Evolutionary conservation across 2,329 filamentous ascomycete genomes (phyloP).

Genomic region (Tolypocladium ovalisporum): DNA sequence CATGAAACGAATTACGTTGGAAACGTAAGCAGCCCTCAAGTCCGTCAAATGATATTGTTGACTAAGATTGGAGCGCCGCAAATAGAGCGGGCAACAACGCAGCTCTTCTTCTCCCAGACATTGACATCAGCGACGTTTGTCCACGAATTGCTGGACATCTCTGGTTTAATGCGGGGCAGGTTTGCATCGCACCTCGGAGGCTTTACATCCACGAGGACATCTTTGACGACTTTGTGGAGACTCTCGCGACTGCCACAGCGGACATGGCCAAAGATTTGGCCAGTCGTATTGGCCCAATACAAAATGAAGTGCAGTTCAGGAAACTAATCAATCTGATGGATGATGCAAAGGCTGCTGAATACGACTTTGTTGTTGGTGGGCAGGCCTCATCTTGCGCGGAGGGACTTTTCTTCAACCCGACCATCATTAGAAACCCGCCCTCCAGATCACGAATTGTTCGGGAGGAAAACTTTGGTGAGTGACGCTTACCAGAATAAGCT

Average conservation of each 20-base stretch:
- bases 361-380: neutral
- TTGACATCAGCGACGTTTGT: neutral
- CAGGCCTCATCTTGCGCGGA: conserved; percentile 6
- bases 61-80: neutral
- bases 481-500: conserved; percentile 36
- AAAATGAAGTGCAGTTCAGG: conserved; percentile 53
- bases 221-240: conserved; percentile 39
- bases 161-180: conserved; percentile 41
- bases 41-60: neutral
- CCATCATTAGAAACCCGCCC: conserved; percentile 46
- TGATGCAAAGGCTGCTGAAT: conserved; percentile 29
- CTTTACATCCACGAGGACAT: conserved; percentile 48
- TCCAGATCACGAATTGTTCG: conserved; percentile 40
- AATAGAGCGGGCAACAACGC: conserved; percentile 2
- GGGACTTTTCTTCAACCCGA: conserved; percentile 44
- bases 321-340: conserved; percentile 29
- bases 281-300: conserved; percentile 21
- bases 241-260: conserved; percentile 24
- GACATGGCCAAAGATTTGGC: conserved; percentile 26
- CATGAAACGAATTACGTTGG: conserved; percentile 47
- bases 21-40: conserved; percentile 23
- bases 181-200: conserved; percentile 33
- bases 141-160: conserved; percentile 31
- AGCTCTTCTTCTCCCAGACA: neutral
- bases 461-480: conserved; percentile 43